Evolutionary conservation across 495 filamentous ascomycete species (phyloP).

Genomic region (Daldinia bambusicola): DNA sequence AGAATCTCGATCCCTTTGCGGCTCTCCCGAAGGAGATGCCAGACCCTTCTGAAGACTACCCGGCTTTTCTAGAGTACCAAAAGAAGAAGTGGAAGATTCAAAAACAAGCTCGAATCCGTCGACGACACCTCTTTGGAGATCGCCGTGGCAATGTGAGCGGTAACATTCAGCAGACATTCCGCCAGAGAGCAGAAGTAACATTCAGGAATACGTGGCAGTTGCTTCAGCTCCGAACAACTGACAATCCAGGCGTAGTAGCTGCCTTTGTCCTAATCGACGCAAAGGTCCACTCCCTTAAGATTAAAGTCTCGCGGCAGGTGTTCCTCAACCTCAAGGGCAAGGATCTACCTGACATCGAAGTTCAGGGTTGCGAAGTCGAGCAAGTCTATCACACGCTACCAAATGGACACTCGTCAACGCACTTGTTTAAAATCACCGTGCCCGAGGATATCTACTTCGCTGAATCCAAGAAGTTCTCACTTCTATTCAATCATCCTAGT

Average conservation of each 20-base stretch:
- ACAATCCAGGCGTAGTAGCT: slow-evolving; percentile 82
- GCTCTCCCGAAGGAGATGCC: slow-evolving; percentile 88
- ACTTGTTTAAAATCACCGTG: slow-evolving; percentile 93
- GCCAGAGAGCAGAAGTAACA: slow-evolving; percentile 87
- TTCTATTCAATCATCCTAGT: slow-evolving; percentile 89
- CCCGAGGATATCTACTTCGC: slow-evolving; percentile 87
- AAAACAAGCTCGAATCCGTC: slow-evolving; percentile 85
- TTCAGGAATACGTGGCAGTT: slow-evolving; percentile 96
- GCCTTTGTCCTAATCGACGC: slow-evolving; percentile 93
- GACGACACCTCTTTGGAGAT: slow-evolving; percentile 94
- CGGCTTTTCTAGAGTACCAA: slow-evolving; percentile 90
- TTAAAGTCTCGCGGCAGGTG: slow-evolving; percentile 88
- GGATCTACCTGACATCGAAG: slow-evolving; percentile 88
- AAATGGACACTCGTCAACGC: slow-evolving; percentile 92
- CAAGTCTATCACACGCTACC: slow-evolving; percentile 92
- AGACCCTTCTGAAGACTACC: slow-evolving; percentile 84
- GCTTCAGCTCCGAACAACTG: slow-evolving; percentile 82
- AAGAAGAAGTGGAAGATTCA: slow-evolving; percentile 99
- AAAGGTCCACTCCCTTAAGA: slow-evolving; percentile 86
- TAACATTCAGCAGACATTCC: slow-evolving; percentile 86
- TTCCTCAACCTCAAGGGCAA: slow-evolving; percentile 91
- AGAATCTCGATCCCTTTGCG: slow-evolving; percentile 80
- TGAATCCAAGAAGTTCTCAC: slow-evolving; percentile 81
- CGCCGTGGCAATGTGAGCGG: slow-evolving; percentile 72
- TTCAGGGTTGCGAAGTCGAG: slow-evolving; percentile 86